phyloP scores from a whole-genome alignment of 2,329 filamentous ascomycete species.

The Thelonectria blattea region DNA sequence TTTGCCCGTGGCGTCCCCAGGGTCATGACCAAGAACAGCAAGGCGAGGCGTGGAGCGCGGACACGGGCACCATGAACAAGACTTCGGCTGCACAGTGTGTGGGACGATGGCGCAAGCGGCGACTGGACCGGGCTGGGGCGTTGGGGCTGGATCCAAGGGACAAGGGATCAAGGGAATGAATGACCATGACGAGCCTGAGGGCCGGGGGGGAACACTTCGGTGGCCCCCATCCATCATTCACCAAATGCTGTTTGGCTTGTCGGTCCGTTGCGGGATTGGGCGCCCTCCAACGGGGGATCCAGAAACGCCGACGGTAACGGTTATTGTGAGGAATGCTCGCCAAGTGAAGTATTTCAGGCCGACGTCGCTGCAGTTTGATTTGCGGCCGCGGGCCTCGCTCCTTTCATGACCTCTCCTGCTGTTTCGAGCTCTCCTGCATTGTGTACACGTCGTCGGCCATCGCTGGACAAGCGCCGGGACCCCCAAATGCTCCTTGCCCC shows the following conservation, averaged over 20 bases:
- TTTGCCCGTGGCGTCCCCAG: conserved; percentile 16
- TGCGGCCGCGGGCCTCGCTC: neutral
- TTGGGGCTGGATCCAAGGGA: conserved; percentile 28
- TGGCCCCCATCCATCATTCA: conserved; percentile 13
- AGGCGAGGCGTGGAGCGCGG: conserved; percentile 37
- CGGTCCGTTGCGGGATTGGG: conserved; percentile 16
- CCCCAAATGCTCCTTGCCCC: conserved; percentile 14
- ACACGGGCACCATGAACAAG: conserved; percentile 36
- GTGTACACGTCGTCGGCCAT: conserved; percentile 11
- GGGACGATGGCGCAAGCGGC: conserved; percentile 41
- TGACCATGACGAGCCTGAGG: conserved; percentile 38
- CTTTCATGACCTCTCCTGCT: neutral
- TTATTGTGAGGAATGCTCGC: neutral
- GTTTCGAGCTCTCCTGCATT: neutral
- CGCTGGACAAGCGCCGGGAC: conserved; percentile 14
- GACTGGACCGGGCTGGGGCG: conserved; percentile 35
- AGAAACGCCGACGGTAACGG: neutral
- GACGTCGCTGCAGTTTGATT: neutral
- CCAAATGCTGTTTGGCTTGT: too few relatives aligned
- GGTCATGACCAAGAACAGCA: conserved; percentile 33
- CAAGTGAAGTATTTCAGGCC: neutral
- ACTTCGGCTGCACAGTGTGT: conserved; percentile 41
- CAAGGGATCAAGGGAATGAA: conserved; percentile 26
- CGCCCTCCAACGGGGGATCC: conserved; percentile 7
- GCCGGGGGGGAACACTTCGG: conserved; percentile 14